phyloP scores from a whole-genome alignment of 2,329 filamentous ascomycete species.

The Xylariaceae sp. region DNA sequence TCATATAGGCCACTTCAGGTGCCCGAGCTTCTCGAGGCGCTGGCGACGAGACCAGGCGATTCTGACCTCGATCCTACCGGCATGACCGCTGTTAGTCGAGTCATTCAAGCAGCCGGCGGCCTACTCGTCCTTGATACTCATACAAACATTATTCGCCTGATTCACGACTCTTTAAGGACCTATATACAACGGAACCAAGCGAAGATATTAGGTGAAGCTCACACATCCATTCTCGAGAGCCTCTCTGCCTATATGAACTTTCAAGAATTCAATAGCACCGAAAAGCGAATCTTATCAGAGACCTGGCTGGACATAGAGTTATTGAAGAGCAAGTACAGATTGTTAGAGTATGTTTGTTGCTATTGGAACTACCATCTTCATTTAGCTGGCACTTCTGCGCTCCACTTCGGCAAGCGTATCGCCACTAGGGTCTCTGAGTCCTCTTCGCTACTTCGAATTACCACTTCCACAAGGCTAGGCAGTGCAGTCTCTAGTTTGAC shows the following conservation, averaged over 20 bases:
- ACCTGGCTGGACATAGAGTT: background rate
- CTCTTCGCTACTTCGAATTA: background rate
- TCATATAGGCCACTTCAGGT: background rate
- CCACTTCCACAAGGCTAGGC: background rate
- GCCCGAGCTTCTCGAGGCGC: background rate
- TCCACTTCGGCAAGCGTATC: background rate
- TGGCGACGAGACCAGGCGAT: background rate
- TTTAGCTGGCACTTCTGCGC: background rate
- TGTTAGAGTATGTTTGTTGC: background rate
- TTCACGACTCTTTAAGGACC: background rate
- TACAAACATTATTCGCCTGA: background rate
- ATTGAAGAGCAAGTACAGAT: background rate
- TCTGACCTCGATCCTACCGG: background rate
- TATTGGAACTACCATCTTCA: background rate
- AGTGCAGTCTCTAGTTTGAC: background rate
- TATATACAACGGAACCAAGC: background rate
- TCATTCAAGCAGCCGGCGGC: background rate
- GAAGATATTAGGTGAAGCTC: background rate
- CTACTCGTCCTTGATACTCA: background rate
- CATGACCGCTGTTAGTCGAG: background rate
- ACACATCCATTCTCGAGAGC: background rate
- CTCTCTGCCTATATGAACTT: background rate
- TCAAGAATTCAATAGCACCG: background rate
- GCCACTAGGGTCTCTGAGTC: background rate
- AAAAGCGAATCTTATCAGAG: background rate